Evolutionary conservation across 2,329 filamentous ascomycete genomes (phyloP), one percentile per base, ranked within the genome.

Genomic region (Clonostachys chloroleuca): DNA sequence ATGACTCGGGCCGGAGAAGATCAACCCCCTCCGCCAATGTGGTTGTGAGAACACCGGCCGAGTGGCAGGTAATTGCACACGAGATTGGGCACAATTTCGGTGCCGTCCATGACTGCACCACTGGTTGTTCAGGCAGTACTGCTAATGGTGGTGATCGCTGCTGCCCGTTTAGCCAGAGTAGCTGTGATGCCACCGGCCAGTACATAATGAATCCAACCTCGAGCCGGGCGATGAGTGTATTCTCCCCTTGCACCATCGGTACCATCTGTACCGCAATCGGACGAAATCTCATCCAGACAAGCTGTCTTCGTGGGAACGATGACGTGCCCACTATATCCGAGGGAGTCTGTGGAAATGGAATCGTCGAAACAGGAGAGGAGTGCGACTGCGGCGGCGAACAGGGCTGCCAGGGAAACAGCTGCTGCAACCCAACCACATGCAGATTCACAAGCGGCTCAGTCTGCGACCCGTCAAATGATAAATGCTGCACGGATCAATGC

Each of bases 151-250:
- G 24, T 30, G 24, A 76, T 55, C 68, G 78, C 56, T 99, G 94
- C 65, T 99, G 94, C 57, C 94, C 92, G 0, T 73, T 96, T 7
- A 87, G 76, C 55, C 59, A 71, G 9, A 64, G 51, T 40, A 75
- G 70, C 0, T 99, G 94, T 64, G 75, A 95, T 64, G 94, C 94
- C 18, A 72, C 76, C 40, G 85, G 81, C 14, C 67, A 77, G 50
- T 99, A 83, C 68, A 91, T 99, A 66, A 99, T 99, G 94, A 97
- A 97, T 63, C 94, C 94, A 0, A 92, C 88, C 12, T 94, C 92
- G 2, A 80, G 78, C 12, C 64, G 74, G 10, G 80, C 81, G 48
- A 89, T 96, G 61, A 86, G 78, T 1, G 71, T 78, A 40, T 99
- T 99, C 69, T 96, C 91, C 1, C 79, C 86, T 3, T 99, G 94